Conservation (phyloP, 1,139 yeast species). For the Pichia sp. region DNA sequence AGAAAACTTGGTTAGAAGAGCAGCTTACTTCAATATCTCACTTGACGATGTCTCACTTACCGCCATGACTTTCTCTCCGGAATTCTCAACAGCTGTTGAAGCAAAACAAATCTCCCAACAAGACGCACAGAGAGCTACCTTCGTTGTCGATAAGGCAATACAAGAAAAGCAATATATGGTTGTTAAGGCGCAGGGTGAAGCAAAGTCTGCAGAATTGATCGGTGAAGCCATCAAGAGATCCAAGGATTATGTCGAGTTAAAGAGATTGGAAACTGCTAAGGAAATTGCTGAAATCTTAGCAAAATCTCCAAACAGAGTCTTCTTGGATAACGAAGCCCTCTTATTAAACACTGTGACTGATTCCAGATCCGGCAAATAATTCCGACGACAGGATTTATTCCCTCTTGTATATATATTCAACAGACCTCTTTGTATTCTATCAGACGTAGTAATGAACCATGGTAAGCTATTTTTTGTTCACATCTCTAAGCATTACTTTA, state of each 20-base stretch:
- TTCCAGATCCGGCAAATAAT: constrained; percentile 31
- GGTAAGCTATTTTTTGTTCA: no score
- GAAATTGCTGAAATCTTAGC: constrained; percentile 88
- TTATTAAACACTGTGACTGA: constrained; percentile 83
- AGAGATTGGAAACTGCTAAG: constrained; percentile 93
- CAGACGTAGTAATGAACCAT: no score
- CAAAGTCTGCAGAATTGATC: constrained; percentile 93
- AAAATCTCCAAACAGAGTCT: constrained; percentile 81
- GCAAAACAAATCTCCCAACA: constrained; percentile 99
- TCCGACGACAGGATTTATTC: constrained; percentile 1
- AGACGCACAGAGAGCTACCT: constrained; percentile 98
- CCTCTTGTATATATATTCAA: no score
- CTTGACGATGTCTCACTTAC: constrained; percentile 96
- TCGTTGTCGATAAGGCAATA: constrained; percentile 90
- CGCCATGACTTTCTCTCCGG: constrained; percentile 95
- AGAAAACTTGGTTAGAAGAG: constrained; percentile 88
- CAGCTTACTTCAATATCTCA: constrained; percentile 76
- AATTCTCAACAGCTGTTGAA: constrained; percentile 95
- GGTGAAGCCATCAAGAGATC: constrained; percentile 99
- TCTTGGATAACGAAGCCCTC: constrained; percentile 87
- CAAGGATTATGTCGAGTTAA: constrained; percentile 90
- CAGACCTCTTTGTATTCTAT: no score
- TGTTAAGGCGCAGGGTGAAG: constrained; percentile 98
- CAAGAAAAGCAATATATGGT: constrained; percentile 97
- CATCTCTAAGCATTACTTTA: no score